Percentiles rank a stretch among this genome's conserved stretches.
phyloP scores from a whole-genome alignment of 257 asterid genomes.

The Mitragyna speciosa region DNA sequence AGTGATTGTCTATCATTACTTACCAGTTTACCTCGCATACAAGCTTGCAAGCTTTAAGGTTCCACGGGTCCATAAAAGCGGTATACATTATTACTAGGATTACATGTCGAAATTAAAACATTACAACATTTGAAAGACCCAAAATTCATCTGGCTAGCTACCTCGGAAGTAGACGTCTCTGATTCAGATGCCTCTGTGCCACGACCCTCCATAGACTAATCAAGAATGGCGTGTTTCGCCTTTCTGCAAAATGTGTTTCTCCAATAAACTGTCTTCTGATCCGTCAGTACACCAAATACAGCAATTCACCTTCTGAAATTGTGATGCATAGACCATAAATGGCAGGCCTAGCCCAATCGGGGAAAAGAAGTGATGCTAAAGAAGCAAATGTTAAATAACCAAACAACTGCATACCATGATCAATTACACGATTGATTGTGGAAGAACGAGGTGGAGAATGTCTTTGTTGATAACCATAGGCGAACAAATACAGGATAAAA shows the following conservation, averaged over 20 bases:
- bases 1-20: too few relatives aligned
- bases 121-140: too few relatives aligned
- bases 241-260: background rate
- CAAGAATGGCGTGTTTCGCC: background rate
- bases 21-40: too few relatives aligned
- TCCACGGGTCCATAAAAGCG: too few relatives aligned
- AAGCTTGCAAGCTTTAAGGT: too few relatives aligned
- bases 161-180: too few relatives aligned
- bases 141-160: too few relatives aligned
- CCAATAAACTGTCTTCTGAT: background rate
- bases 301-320: slow-evolving; percentile 2
- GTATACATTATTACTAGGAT: too few relatives aligned
- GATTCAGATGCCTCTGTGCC: too few relatives aligned
- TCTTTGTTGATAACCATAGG: background rate
- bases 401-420: background rate
- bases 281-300: background rate
- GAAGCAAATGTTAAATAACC: slow-evolving; percentile 2
- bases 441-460: background rate
- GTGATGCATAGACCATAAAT: background rate
- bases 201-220: background rate
- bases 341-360: background rate
- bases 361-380: slow-evolving; percentile 8
- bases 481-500: background rate
- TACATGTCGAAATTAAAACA: too few relatives aligned
- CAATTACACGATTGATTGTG: background rate